Base-by-base conservation (phyloP, 768 basidiomycete species). In the Suillus fuscotomentosus region DNA sequence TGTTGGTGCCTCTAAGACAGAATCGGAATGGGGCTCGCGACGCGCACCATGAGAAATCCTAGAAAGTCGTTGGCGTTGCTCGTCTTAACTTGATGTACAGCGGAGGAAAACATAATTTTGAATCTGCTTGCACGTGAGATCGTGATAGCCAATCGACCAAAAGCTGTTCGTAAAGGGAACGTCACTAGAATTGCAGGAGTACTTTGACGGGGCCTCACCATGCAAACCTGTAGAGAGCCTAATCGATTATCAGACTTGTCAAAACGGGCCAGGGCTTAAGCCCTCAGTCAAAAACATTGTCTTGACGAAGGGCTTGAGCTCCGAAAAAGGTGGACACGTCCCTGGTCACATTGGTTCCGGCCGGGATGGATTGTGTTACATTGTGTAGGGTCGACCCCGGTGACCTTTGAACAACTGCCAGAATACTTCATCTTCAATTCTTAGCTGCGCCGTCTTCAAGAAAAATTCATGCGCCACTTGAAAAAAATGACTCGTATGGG, bases 271-370 rank as follows among this genome's bases (percentile, higher is more conserved):
- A 17, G 51, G 5, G 31, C 11, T 53, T 34, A 34, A 34, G 10
- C 51, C 51, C 17, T 31, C 20, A 0, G 31, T 20, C 90, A 86
- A 34, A 94, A 94, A 56, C 8, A 51, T 15, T 3, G 8, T 9
- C 24, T 27, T 51, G 50, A 27, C 8, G 3, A 9, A 51, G 7
- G 50, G 15, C 8, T 17, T 9, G 27, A 51, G 24, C 27, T 51
- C 50, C 50, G 50, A 51, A 24, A 9, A 51, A 83, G 27, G 90
- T 86, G 70, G 97, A 98, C 39, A 89, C 83, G 17, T 68, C 72
- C 54, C 76, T 78, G 3, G 96, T 95, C 94, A 97, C 96, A 59
- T 89, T 91, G 9, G 95, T 98, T 79, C 96, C 91, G 70, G 97
- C 94, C 62, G n/a, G 95, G 95, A 71, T 93, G 95, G 68, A 97